Evolutionary conservation across 2,329 filamentous ascomycete species (phyloP), one percentile per base, ranked within the genome.

Genomic region (Lasiodiplodia sp.): DNA sequence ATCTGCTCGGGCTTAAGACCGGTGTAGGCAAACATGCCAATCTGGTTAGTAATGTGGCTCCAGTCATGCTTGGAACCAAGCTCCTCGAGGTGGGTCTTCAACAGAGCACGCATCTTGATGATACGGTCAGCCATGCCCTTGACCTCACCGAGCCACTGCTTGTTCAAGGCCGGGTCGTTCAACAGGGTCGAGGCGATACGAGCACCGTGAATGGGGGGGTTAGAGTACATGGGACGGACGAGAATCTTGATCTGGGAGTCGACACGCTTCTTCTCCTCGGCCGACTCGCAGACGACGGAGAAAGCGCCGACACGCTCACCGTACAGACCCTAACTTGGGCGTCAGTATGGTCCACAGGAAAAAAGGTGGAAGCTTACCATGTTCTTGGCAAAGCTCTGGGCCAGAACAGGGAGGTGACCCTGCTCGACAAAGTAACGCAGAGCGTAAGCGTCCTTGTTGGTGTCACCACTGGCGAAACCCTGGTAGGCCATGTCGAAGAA

Each of bases 401-500:
- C 91, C 71, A 98, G 89, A 78, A 89, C 90, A 79, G 96, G 89
- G 79, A 93, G 89, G 86, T 97, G 94, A 76, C 95, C 95, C 84
- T 97, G 86, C 84, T 93, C 88, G 80, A 97, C 89, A 81, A 99
- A 99, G 87, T 97, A 87, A 74, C 96, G 90, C 73, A 98, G 88
- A 70, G 96, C 93, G 80, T 95, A 98, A 72, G 96, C 96, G 80
- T 99, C 95, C 82, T 90, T 90, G 86, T 96, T 89, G 72, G 92
- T 96, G 83, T 97, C 89, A 74, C 95, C 95, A 72, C 91, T 96
- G 75, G 95, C 95, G 78, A 99, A 98, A 76, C 95, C 95, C 85
- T 99, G 95, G 87, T 99, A 99, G 72, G 95, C 95, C 94, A 97
- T 97, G 83, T 98, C 95, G 85, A 98, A 99, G 89, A 99, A 97